phyloP scores from a whole-genome alignment of 208 protist genomes.

The Acanthamoeba castellanii region DNA sequence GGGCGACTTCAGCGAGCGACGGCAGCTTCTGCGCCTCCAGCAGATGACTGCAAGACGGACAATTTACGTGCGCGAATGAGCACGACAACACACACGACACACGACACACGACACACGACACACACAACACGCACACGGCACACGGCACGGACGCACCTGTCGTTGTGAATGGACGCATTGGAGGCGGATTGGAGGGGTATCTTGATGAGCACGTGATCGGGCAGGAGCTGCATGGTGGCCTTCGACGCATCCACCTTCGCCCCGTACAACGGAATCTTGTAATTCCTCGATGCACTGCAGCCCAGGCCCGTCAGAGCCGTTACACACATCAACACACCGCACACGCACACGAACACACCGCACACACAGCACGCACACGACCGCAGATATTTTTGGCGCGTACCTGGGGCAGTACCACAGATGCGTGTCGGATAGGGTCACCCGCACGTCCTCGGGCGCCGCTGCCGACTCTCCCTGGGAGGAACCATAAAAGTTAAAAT shows the following conservation, averaged over 20 bases:
- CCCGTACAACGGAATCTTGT: neutral
- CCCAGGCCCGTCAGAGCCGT: neutral
- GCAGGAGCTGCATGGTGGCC: neutral
- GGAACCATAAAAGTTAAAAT: neutral
- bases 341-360: neutral
- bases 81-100: no score
- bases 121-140: no score
- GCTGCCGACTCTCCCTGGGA: neutral
- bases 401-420: neutral
- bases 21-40: constrained; percentile 13
- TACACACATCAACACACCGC: no score
- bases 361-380: no score
- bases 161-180: neutral
- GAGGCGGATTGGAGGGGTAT: neutral
- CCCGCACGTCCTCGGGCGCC: neutral
- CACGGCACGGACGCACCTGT: neutral
- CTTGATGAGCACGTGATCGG: neutral
- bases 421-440: neutral
- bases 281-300: neutral
- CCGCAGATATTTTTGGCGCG: neutral
- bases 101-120: no score
- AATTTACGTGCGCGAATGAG: no score
- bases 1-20: neutral
- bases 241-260: neutral
- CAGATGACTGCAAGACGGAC: neutral